Percentiles rank a stretch among this genome's conserved stretches.
Conservation (phyloP, 306 rosid species). For the Hippophae tibetana region DNA sequence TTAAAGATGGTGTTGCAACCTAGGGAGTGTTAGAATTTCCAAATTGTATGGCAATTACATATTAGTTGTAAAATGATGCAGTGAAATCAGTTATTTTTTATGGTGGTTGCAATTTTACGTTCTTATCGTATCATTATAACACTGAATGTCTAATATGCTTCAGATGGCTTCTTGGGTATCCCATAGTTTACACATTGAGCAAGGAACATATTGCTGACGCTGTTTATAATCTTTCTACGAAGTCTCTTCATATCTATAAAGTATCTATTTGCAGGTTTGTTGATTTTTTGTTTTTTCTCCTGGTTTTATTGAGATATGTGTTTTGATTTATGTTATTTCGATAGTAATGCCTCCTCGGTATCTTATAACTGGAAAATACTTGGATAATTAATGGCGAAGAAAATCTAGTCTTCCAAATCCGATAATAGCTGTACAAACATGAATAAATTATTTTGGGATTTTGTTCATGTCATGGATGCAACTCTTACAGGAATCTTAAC, state of each 20-base stretch:
- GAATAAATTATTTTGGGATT: neutral
- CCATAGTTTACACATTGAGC: constrained; percentile 65
- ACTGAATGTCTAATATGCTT: constrained; percentile 20
- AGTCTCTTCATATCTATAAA: constrained; percentile 65
- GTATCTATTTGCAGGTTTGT: constrained; percentile 62
- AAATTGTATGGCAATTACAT: too few species aligned
- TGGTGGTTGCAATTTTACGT: neutral
- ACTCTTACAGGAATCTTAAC: constrained; percentile 44
- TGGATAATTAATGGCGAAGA: too few species aligned
- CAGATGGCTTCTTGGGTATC: constrained; percentile 97
- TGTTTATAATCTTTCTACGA: constrained; percentile 60
- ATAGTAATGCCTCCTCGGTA: too few species aligned
- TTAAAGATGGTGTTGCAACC: too few species aligned
- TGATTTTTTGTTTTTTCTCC: constrained; percentile 5
- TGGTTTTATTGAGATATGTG: neutral
- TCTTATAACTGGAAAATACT: too few species aligned
- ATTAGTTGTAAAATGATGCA: too few species aligned
- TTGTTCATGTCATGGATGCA: constrained; percentile 13
- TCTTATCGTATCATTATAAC: neutral
- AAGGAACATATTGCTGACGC: constrained; percentile 63
- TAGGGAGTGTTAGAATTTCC: too few species aligned
- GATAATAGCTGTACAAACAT: neutral
- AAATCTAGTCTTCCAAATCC: too few species aligned
- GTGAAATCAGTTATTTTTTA: neutral
- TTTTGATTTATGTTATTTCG: neutral